Percentiles rank a stretch among this genome's conserved stretches.
Evolutionary conservation across 352 stramenopile species (phyloP).

Genomic region (Globisporangium solare): DNA sequence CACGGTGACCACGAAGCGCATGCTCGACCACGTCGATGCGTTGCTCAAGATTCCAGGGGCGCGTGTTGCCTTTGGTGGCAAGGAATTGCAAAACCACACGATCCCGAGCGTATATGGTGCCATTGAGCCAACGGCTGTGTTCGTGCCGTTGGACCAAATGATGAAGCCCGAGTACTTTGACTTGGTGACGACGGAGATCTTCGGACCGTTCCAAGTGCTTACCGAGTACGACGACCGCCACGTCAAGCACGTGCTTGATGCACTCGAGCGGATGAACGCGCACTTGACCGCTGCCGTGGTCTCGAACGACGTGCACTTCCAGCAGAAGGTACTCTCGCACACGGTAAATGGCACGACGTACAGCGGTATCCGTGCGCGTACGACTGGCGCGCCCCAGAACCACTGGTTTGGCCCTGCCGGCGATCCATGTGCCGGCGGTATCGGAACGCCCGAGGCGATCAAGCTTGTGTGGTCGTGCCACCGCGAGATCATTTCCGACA

Average conservation of each 20-base stretch:
- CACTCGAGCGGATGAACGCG: conserved; percentile 94
- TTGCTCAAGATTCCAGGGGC: conserved; percentile 93
- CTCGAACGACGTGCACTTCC: conserved; percentile 95
- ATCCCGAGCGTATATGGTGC: conserved; percentile 96
- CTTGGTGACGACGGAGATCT: conserved; percentile 95
- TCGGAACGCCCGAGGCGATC: conserved; percentile 98
- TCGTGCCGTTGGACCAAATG: conserved; percentile 95
- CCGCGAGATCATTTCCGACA: conserved; percentile 96
- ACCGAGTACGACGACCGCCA: conserved; percentile 93
- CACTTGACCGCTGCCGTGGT: conserved; percentile 98
- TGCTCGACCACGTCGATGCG: conserved; percentile 91
- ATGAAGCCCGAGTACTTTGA: conserved; percentile 94
- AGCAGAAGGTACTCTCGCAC: conserved; percentile 91
- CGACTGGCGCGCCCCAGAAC: conserved; percentile 93
- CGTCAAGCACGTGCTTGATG: conserved; percentile 87
- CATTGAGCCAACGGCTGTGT: conserved; percentile 96
- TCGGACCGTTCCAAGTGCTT: conserved; percentile 98
- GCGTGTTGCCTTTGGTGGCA: conserved; percentile 93
- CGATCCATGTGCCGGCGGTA: conserved; percentile 95
- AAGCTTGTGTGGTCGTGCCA: conserved; percentile 98
- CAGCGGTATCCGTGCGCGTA: conserved; percentile 93
- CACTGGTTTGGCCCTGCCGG: conserved; percentile 96
- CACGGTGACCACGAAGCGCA: conserved; percentile 94
- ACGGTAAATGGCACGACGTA: conserved; percentile 99
- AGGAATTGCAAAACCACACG: conserved; percentile 89